Evolutionary conservation across 2,329 filamentous ascomycete species (phyloP).

Genomic region (Eutypa lata): DNA sequence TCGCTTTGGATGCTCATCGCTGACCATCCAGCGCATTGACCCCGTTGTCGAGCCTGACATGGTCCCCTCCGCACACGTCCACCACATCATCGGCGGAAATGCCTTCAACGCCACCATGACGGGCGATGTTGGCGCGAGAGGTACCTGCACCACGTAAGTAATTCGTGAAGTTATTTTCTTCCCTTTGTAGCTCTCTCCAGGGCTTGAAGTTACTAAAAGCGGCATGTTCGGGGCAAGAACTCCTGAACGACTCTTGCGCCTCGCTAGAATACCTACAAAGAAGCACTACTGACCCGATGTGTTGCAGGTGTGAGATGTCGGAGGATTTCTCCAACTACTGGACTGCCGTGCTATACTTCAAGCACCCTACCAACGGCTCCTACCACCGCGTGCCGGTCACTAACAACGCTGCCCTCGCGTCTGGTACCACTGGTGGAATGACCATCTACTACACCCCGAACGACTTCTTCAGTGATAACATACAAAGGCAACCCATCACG

Average conservation of each 20-base stretch:
- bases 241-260: no score
- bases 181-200: no score
- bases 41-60: slow-evolving; percentile 27
- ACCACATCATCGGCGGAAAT: slow-evolving; percentile 31
- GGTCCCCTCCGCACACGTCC: slow-evolving; percentile 24
- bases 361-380: slow-evolving; percentile 29
- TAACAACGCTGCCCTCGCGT: slow-evolving; percentile 24
- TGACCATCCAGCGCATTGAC: slow-evolving; percentile 28
- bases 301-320: slow-evolving; percentile 18
- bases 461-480: slow-evolving; percentile 21
- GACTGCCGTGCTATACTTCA: slow-evolving; percentile 31
- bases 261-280: no score
- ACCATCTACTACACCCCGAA: slow-evolving; percentile 30
- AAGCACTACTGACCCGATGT: no score
- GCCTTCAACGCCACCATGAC: slow-evolving; percentile 29
- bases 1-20: slow-evolving; percentile 26
- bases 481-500: slow-evolving; percentile 35
- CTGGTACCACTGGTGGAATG: slow-evolving; percentile 25
- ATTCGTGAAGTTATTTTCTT: no score
- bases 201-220: no score
- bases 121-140: slow-evolving; percentile 24
- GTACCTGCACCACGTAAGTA: slow-evolving; percentile 28
- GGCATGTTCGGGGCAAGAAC: no score
- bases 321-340: slow-evolving; percentile 30
- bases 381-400: slow-evolving; percentile 28